Percentiles rank a stretch among this genome's conserved stretches.
These are phyloP conservation scores for Populus davidiana DNA, from an alignment of 345 rosid species.

Conservation along the genomic window DNA sequence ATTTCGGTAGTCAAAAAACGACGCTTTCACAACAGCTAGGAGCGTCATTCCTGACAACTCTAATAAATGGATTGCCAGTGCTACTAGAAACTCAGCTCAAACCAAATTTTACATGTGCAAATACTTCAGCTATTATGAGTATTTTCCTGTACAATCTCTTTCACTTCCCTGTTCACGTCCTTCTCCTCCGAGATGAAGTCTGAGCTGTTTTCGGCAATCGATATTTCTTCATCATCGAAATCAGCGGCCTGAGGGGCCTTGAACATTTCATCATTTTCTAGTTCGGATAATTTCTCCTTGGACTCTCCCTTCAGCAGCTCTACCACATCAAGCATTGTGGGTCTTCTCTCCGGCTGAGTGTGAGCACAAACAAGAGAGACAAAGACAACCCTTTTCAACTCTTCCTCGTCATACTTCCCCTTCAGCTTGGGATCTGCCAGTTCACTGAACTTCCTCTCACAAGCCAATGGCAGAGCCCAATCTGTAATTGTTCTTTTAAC, in stretches of 20 bases:
- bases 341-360: slow-evolving; percentile 56
- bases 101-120: slow-evolving; percentile 2
- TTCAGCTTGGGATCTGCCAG: slow-evolving; percentile 63
- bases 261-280: slow-evolving; percentile 67
- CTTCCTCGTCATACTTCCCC: slow-evolving; percentile 52
- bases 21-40: background rate
- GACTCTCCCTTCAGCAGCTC: slow-evolving; percentile 63
- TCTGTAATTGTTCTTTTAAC: slow-evolving; percentile 48
- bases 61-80: slow-evolving; percentile 1
- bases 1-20: background rate
- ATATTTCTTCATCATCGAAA: slow-evolving; percentile 30
- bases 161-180: slow-evolving; percentile 24
- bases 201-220: slow-evolving; percentile 41
- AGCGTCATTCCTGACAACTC: slow-evolving; percentile 8
- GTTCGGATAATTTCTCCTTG: slow-evolving; percentile 46
- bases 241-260: slow-evolving; percentile 27
- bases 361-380: slow-evolving; percentile 60
- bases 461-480: slow-evolving; percentile 66
- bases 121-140: slow-evolving; percentile 5
- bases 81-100: background rate
- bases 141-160: slow-evolving; percentile 25
- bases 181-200: slow-evolving; percentile 52
- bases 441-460: slow-evolving; percentile 51
- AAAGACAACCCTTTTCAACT: slow-evolving; percentile 48
- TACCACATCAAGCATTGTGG: slow-evolving; percentile 62